Evolutionary conservation across 163 green algal species (phyloP), one percentile per base, ranked within the genome.

Genomic region (Coccomyxa subellipsoidea): DNA sequence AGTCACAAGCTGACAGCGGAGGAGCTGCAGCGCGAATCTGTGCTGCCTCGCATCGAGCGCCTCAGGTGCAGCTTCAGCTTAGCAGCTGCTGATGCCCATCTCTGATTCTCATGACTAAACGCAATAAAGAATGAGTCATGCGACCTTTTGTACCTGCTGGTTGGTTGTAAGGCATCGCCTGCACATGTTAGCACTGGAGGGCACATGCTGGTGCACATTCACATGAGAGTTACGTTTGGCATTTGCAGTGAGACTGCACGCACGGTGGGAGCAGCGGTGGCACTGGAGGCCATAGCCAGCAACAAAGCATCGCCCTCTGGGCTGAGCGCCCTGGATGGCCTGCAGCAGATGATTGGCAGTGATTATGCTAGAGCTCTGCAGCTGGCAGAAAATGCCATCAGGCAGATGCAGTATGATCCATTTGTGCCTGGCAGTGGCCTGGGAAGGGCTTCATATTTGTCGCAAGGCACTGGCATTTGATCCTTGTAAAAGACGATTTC

Each of bases 241-340:
- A 66, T 66, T 29, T 80, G 66, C 77, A 87, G 84, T n/a, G 36
- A 87, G 38, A 77, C 85, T n/a, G 80, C 80, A 2, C 59, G 84
- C 0, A 38, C 53, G 27, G 84, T 87, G 8, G 84, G 80, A 47
- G 84, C 80, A 59, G 84, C 84, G 36, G 84, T 87, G 5, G 80
- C 84, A 27, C 71, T 35, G 18, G 47, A 40, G 71, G 79, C 82
- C 75, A 80, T 81, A 36, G n/a, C 15, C 6, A 76, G 31, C 32
- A 70, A 39, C 54, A 70, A 81, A 34, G 76, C 69, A 34, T 54
- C 35, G 27, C 21, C 54, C 21, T 39, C 75, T 32, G 38, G 40
- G 7, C n/a, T 27, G 23, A 37, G 15, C 21, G 35, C 39, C 2
- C 59, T 76, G 31, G 5, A 29, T 0, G 77, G 80, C 69, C 34